phyloP scores from a whole-genome alignment of 164 flowering plant genomes.

The Stephania cephalantha region DNA sequence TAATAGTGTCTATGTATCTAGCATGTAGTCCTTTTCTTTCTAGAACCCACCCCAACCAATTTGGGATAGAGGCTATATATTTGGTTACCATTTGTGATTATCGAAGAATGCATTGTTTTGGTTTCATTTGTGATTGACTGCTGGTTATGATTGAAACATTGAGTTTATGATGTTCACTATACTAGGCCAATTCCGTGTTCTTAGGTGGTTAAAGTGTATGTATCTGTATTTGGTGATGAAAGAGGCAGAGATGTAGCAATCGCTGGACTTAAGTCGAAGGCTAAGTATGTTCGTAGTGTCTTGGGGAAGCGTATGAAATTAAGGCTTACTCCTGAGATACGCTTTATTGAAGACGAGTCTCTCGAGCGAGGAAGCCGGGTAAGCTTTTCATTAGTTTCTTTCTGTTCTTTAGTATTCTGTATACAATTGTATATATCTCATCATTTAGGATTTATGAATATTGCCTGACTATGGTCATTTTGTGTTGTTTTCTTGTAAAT shows the following conservation, averaged over 20 bases:
- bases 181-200: neutral
- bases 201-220: conserved; percentile 93
- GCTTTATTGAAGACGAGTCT: conserved; percentile 88
- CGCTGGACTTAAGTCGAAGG: conserved; percentile 86
- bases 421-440: neutral
- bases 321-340: conserved; percentile 87
- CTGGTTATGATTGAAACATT: too few species aligned
- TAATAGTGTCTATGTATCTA: too few species aligned
- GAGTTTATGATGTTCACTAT: neutral
- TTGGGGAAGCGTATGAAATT: conserved; percentile 88
- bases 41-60: too few species aligned
- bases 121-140: neutral
- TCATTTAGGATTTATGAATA: neutral
- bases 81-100: too few species aligned
- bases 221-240: conserved; percentile 92
- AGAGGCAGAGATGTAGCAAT: conserved; percentile 87
- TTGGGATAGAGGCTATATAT: too few species aligned
- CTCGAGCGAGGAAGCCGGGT: conserved; percentile 97
- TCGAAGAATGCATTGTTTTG: neutral
- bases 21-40: too few species aligned
- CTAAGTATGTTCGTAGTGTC: conserved; percentile 74
- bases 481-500: too few species aligned
- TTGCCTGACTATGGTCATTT: neutral
- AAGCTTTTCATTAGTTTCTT: conserved; percentile 14
- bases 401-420: neutral